A percentile compares a stretch with the other conserved stretches of the same genome.
Conservation (phyloP, 2,329 filamentous ascomycete species). For the Calonectria naviculata region DNA sequence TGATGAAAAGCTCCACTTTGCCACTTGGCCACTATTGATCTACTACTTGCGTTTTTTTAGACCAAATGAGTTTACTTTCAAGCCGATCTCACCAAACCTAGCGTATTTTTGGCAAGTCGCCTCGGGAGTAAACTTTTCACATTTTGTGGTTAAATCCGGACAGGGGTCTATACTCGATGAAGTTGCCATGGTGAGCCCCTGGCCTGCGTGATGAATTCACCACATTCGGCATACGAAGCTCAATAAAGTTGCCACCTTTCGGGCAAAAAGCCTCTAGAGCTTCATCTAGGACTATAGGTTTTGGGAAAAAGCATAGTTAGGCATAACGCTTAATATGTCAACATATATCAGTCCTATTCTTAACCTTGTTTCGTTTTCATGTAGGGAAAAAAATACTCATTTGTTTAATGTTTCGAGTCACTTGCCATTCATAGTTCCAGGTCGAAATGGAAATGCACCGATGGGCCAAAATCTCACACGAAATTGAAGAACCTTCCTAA, state of each 20-base stretch:
- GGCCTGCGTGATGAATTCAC: neutral
- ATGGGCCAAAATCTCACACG: neutral
- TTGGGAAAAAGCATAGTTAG: no score
- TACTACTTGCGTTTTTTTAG: neutral
- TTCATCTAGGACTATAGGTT: neutral
- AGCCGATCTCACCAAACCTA: neutral
- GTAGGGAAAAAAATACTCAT: neutral
- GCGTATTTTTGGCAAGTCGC: neutral
- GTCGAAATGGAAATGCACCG: neutral
- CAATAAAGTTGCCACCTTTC: neutral
- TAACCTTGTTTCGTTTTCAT: neutral
- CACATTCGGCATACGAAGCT: neutral
- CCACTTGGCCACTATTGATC: neutral
- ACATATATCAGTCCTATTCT: no score
- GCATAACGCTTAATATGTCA: no score
- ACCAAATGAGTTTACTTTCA: neutral
- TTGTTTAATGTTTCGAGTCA: neutral
- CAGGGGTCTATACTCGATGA: neutral
- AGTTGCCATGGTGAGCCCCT: neutral
- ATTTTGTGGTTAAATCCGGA: neutral
- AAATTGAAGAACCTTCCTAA: neutral
- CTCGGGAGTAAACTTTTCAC: neutral
- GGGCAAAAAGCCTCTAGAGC: neutral
- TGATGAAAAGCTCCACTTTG: neutral
- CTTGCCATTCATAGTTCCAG: neutral